Conservation (phyloP, 768 basidiomycete species). For the Tylopilus rubrobrunneus region DNA sequence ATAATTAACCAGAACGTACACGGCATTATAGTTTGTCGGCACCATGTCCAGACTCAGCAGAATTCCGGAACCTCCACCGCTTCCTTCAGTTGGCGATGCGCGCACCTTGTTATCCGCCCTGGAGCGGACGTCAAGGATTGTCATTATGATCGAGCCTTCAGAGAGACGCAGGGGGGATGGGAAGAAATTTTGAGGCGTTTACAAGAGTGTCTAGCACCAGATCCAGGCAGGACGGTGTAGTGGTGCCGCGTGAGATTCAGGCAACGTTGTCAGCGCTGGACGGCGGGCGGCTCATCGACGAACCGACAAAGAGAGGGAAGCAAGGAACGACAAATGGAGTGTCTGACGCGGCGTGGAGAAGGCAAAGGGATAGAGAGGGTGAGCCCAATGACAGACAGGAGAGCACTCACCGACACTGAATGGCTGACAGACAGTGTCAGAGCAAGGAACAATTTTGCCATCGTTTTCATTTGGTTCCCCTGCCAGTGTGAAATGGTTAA, state of each 20-base stretch:
- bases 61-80: slow-evolving; percentile 50
- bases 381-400: slow-evolving; percentile 5
- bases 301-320: slow-evolving; percentile 3
- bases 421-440: slow-evolving; percentile 2
- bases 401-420: not conserved
- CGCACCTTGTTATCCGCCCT: slow-evolving; percentile 11
- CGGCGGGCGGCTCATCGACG: slow-evolving; percentile 10
- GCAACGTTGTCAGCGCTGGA: slow-evolving; percentile 6
- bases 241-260: slow-evolving; percentile 20
- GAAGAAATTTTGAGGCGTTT: not conserved
- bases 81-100: slow-evolving; percentile 34
- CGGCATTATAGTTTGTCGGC: slow-evolving; percentile 26
- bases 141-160: slow-evolving; percentile 8
- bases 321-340: slow-evolving; percentile 1
- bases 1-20: not conserved
- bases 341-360: not conserved
- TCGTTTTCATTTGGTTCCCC: slow-evolving; percentile 1
- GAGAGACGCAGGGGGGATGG: not conserved
- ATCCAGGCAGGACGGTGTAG: slow-evolving; percentile 3
- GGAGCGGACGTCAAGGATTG: slow-evolving; percentile 3
- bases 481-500: slow-evolving; percentile 6
- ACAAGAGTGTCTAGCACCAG: not conserved
- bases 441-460: slow-evolving; percentile 1
- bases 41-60: slow-evolving; percentile 56
- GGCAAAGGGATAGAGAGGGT: not conserved